A percentile compares a stretch with the other conserved stretches of the same genome.
Evolutionary conservation across 139 green algal genomes (phyloP).

Genomic region (Volvox reticuliferus): DNA sequence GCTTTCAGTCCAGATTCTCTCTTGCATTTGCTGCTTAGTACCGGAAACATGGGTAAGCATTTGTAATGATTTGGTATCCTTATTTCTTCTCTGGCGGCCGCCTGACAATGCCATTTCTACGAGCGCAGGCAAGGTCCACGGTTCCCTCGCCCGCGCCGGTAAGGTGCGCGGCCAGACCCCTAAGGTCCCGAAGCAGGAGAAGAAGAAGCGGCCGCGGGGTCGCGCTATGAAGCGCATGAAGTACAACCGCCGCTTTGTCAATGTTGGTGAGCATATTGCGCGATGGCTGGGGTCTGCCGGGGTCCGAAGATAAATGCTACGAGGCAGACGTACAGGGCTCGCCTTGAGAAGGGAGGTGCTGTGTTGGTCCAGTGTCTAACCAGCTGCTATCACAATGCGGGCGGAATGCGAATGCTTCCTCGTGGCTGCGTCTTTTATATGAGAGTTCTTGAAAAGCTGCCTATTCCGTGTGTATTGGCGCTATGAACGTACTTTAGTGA

Average conservation of each 20-base stretch:
- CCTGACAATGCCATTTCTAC: background rate
- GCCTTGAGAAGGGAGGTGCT: too few species aligned
- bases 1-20: background rate
- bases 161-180: constrained; percentile 99
- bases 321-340: too few species aligned
- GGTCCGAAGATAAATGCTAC: background rate
- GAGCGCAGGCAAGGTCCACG: constrained; percentile 97
- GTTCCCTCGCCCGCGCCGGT: constrained; percentile 98
- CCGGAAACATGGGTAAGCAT: constrained; percentile 27
- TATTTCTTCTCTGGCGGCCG: background rate
- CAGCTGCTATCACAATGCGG: too few species aligned
- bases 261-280: constrained; percentile 68
- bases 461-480: too few species aligned
- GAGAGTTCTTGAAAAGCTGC: too few species aligned
- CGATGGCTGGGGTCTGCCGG: background rate
- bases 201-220: constrained; percentile 96
- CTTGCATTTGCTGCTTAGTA: constrained; percentile 31
- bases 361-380: too few species aligned
- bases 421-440: too few species aligned
- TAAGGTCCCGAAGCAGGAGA: constrained; percentile 99
- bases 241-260: constrained; percentile 98
- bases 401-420: too few species aligned
- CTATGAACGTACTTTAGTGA: too few species aligned
- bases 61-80: background rate
- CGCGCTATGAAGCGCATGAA: constrained; percentile 96